Base-by-base conservation (phyloP, 1,284 basidiomycete genomes). In the Agaricales sp. region DNA sequence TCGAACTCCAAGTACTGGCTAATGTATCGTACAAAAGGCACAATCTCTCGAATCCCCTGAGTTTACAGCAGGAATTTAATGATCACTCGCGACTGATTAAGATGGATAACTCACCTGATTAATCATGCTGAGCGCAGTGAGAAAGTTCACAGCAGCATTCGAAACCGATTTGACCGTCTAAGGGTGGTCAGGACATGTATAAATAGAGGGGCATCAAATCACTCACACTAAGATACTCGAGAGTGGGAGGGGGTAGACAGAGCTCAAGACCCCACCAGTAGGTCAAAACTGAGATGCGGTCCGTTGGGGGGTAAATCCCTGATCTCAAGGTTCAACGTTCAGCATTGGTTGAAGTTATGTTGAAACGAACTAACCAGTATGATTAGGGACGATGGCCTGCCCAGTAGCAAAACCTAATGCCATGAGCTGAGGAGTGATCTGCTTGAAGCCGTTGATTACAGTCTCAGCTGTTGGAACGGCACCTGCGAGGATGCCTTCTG, bases 221-320 rank as follows among this genome's bases (percentile, higher is more conserved):
- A 67, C 77, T 52, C 53, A 82, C 80, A 48, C 63, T 63, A 21
- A 90, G 70, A 57, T 78, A 75, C 37, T 61, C 58, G 22, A 90
- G 59, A 2, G 87, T 77, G 2, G 85, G 75, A 44, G 79, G 73
- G 11, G 87, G 87, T 25, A 90, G 66, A 37, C 78, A 73, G 1
- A 89, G 51, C 60, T 90, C 87, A 3, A 88, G 67, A 13, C 87
- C 87, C 87, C 87, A 90, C 87, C 87, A 88, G 62, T 88, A 88
- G n/a, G 86, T 87, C 19, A 90, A 65, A 14, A 84, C 72, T 11
- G 83, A 86, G 62, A 89, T 77, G 45, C 87, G 74, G 59, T 90
- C 87, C 1, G 69, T 75, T 1, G 87, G 87, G 2, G 85, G 86
- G 57, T 80, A 71, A 43, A 90, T 62, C 2, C 78, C 77, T 77